Evolutionary conservation across 1,139 yeast species (phyloP), one percentile per base, ranked within the genome.

Genomic region (Diutina mesorugosa): DNA sequence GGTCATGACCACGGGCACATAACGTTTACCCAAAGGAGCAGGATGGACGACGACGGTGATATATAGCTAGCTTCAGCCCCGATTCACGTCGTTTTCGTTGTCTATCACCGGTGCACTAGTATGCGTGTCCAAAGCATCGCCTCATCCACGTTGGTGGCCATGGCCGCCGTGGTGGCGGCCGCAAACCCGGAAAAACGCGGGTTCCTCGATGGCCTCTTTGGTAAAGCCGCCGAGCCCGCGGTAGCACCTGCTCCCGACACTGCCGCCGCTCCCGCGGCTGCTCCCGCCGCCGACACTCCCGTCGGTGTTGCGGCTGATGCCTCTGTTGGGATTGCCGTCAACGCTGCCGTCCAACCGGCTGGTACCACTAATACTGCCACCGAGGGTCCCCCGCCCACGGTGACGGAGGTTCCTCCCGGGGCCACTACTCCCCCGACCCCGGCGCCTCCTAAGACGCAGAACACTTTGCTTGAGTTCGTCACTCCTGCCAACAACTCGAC

Each of bases 171-270:
- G 53, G 53, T 50, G 12, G 53, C 45, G 14, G 53, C 45, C 53
- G 50, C 50, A 16, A 28, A 46, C 28, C 18, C 35, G 12, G 45
- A 50, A 10, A 50, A 32, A 10, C 53, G 53, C 8, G 53, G 53
- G 53, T 50, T 50, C 16, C 32, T 50, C 14, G 53, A 50, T 16
- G 10, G 45, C n/a, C 35, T 50, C n/a, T 50, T 50, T 50, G 53
- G 53, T 14, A 29, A 38, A 1, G 30, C 28, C 7, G 48, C 21
- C 48, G 48, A 46, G 14, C 30, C 48, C 30, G 48, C 48, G 30
- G 48, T 26, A 3, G 53, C 30, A 1, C 14, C 50, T 16, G 28
- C 50, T 16, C 12, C 51, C 35, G 51, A n/a, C 10, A 18, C 53
- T 8, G 53, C 45, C n/a, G 45, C 18, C 30, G 52, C 21, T n/a